Evolutionary conservation across 1,284 basidiomycete genomes (phyloP), one percentile per base, ranked within the genome.

Genomic region (Marasmius sp.): DNA sequence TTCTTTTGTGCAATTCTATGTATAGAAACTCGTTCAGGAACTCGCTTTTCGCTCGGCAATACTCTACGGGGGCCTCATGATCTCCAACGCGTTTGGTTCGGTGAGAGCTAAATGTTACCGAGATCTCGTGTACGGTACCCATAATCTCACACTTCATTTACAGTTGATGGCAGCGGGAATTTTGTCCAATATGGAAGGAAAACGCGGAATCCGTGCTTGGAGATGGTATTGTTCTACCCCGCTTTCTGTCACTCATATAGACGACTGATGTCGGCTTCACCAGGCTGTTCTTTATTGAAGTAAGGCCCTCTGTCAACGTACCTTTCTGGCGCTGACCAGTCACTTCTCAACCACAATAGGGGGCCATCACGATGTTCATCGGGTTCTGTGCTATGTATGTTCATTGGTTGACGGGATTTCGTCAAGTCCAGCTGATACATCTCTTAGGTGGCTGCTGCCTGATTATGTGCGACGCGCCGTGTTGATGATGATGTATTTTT

Each of bases 31-130:
- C 2, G 47, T 47, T 10, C 59, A 87, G 85, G 86, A 89, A 73
- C 74, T 89, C 6, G 85, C 86, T 0, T 82, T 92, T 61, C 84
- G 92, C 43, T 84, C 86, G 54, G 87, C 89, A 0, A 80, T 92
- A 60, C 79, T 94, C 2, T 91, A 87, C 71, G 80, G 80, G 7
- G 90, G 89, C 16, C 69, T 86, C 3, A 75, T 92, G n/a, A 79
- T 92, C 55, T 89, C 88, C 0, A 92, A 91, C 74, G 91, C 91
- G 1, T 92, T 93, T 70, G 89, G 90, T 47, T 78, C 82, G 59
- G 86, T 88, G 59, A 71, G 85, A 67, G 22, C 37, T 18, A 60
- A 47, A 1, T 39, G 18, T 6, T 34, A 52, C 50, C 61, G 60
- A 34, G 49, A 68, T 36, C 43, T 20, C 27, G 27, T 22, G 38